Base-by-base conservation (phyloP, 768 basidiomycete species). In the Phanerochaete sordida region DNA sequence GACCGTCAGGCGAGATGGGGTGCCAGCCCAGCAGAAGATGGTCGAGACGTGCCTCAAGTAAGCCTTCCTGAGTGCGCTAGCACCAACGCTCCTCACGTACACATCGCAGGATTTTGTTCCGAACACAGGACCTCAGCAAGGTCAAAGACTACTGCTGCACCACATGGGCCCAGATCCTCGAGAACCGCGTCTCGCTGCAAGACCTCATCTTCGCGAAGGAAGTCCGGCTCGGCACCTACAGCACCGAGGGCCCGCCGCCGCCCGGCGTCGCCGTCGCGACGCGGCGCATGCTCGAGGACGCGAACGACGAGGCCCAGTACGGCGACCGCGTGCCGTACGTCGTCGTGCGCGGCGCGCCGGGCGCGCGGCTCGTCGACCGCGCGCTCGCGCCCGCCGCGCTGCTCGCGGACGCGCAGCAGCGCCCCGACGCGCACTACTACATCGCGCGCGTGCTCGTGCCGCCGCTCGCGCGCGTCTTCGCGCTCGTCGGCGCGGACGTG, bases 191-290 rank as follows among this genome's bases (percentile, higher is more conserved):
- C 1, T 88, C 92, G 2, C 75, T 92, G n/a, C 90, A 95, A 65
- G 95, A 98, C 70, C 97, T 97, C 67, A 88, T 94, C 35, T 94
- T 98, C 64, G 87, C 96, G 0, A 96, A 96, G 69, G 93, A 95
- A 73, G 95, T 98, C 28, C 87, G 77, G 66, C 81, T 98, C 80
- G 97, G 97, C 13, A 91, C 90, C 0, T 98, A 98, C 69, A 98
- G 96, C 62, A 93, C 94, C 55, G 87, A 85, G 63, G 87, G 78
- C 0, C 84, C 86, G 0, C 97, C 95, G 0, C 95, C 93, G 6
- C 95, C 97, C n/a, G 97, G 95, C 0, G 95, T 86, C 6, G 82
- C 86, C 1, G 88, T 98, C 15, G 95, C 95, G 8, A 88, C 90
- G 2, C 81, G 88, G 28, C 82, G 84, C 57, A 83, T 89, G 72